Evolutionary conservation across 2,329 filamentous ascomycete genomes (phyloP), one percentile per base, ranked within the genome.

Genomic region (Lasiodiplodia gonubiensis): DNA sequence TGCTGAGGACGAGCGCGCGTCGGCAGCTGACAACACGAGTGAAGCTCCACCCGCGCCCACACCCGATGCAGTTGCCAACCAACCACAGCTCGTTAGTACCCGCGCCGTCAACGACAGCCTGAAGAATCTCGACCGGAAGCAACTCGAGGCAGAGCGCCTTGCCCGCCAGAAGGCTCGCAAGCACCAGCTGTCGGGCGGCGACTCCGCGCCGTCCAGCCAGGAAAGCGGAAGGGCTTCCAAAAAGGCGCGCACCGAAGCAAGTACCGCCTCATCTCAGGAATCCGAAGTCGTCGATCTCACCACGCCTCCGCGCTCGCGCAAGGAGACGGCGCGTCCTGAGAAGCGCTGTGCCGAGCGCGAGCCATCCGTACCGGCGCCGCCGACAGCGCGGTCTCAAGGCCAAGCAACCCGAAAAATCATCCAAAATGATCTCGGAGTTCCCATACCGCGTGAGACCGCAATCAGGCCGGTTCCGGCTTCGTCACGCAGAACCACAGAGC

Each of bases 101-200:
- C 61, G 61, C 11, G 4, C 49, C 25, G 12, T 64, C 61, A 64
- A 64, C 18, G 61, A 54, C 0, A 85, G 86, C 3, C 12, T 63
- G 59, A 51, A 37, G 46, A 12, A 25, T 8, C 78, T 97, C 1
- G 86, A 97, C 80, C 87, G 94, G 42, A 92, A 89, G 78, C 86
- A 88, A 64, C 95, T 97, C 92, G 94, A 97, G 77, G 84, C 89
- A 73, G 93, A 96, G 75, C 88, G 94, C 49, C 84, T 97, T 16
- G 89, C 88, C 25, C 86, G 94, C 71, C 77, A 89, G 23, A 84
- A 80, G 48, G 84, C 83, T 42, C 81, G 84, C 52, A 92, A 94
- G 77, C 85, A 88, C 42, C 85, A 86, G 76, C 23, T 35, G 18
- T 70, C 70, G 35, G 55, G 53, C 6, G 27, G 39, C 3, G 51